Evolutionary conservation across 495 filamentous ascomycete species (phyloP).

Genomic region (Baudoinia panamericana): DNA sequence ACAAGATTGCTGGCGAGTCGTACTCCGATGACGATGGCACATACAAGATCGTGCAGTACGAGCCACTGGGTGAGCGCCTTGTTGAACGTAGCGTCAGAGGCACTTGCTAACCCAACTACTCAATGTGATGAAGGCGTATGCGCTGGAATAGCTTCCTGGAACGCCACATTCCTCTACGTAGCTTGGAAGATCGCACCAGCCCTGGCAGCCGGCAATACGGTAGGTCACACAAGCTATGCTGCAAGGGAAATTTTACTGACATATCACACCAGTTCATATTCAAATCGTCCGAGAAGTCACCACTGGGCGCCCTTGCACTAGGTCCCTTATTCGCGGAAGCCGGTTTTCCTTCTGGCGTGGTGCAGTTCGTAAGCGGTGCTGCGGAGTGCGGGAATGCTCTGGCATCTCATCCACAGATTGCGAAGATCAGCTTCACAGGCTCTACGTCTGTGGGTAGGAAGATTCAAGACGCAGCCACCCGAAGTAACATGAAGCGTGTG

Average conservation of each 20-base stretch:
- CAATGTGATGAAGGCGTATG: no score
- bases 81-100: no score
- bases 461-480: constrained; percentile 24
- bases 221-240: background rate
- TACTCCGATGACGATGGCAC: constrained; percentile 20
- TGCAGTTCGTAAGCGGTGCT: constrained; percentile 27
- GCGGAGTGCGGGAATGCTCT: constrained; percentile 23
- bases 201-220: constrained; percentile 24
- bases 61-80: no score
- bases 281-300: constrained; percentile 27
- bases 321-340: constrained; percentile 25
- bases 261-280: constrained; percentile 17
- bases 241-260: background rate
- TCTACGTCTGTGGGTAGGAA: constrained; percentile 23
- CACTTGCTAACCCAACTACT: no score
- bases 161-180: constrained; percentile 17
- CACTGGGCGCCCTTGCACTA: constrained; percentile 20
- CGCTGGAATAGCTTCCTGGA: constrained; percentile 27
- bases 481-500: constrained; percentile 29
- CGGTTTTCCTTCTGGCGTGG: constrained; percentile 27
- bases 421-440: constrained; percentile 28
- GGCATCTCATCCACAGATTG: constrained; percentile 25
- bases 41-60: constrained; percentile 27
- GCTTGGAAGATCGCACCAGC: constrained; percentile 24
- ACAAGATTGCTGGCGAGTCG: constrained; percentile 16